These are phyloP conservation scores for Diaporthe sp. DNA, from an alignment of 2,329 filamentous ascomycete species.

Conservation along the genomic window DNA sequence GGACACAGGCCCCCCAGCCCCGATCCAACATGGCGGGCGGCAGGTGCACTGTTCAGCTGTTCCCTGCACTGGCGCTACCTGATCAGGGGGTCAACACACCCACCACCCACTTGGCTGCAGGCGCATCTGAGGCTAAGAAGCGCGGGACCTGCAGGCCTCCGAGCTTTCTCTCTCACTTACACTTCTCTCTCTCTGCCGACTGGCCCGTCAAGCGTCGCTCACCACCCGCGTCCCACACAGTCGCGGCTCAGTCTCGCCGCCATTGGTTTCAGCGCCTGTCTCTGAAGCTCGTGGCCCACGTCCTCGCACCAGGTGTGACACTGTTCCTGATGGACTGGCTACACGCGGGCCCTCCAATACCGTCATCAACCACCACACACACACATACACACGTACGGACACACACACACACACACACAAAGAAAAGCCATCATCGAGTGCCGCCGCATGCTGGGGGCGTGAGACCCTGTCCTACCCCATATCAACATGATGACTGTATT, in stretches of 20 bases:
- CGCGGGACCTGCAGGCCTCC: constrained; percentile 31
- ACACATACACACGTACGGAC: background rate
- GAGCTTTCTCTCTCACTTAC: constrained; percentile 14
- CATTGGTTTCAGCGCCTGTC: constrained; percentile 39
- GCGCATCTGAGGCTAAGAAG: constrained; percentile 17
- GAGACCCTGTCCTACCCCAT: constrained; percentile 29
- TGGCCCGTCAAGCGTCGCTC: constrained; percentile 31
- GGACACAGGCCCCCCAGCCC: background rate
- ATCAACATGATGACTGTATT: constrained; percentile 17
- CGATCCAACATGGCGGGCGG: constrained; percentile 22
- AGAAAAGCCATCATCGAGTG: background rate
- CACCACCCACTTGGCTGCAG: constrained; percentile 7
- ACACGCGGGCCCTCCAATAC: constrained; percentile 27
- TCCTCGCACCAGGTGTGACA: constrained; percentile 1
- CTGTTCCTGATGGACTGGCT: constrained; percentile 13
- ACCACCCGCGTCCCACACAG: constrained; percentile 15
- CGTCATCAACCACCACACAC: background rate
- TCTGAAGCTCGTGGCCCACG: background rate
- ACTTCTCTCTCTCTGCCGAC: background rate
- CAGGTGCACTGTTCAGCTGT: constrained; percentile 42
- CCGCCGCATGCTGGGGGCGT: constrained; percentile 26
- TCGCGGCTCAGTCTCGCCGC: constrained; percentile 25
- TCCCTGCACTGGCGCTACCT: constrained; percentile 22
- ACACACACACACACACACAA: background rate
- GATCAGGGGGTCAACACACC: constrained; percentile 27